Evolutionary conservation across 2,329 filamentous ascomycete genomes (phyloP).

Genomic region (Talaromyces sp.): DNA sequence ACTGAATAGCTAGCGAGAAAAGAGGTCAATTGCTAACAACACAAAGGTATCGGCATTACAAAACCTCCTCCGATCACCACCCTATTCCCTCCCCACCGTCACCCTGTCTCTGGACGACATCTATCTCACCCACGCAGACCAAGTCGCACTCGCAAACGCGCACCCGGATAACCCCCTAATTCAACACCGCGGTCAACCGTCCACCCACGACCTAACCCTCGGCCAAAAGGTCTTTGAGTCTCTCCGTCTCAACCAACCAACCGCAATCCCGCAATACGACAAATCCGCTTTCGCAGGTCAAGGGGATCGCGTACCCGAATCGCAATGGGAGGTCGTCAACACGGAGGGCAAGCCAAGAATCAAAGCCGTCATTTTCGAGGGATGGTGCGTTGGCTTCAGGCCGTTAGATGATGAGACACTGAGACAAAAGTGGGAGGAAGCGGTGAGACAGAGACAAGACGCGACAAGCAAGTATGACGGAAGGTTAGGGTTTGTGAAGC

Average conservation of each 20-base stretch:
- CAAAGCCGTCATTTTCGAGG: conserved; percentile 75
- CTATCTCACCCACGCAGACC: conserved; percentile 71
- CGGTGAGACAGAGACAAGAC: conserved; percentile 46
- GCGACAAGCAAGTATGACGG: conserved; percentile 43
- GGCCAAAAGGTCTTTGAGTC: conserved; percentile 61
- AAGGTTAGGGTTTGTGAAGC: conserved; percentile 52
- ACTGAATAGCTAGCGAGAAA: neutral
- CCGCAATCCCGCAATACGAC: conserved; percentile 73
- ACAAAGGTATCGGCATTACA: conserved; percentile 59
- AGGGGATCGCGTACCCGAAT: conserved; percentile 67
- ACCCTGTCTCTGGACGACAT: conserved; percentile 86
- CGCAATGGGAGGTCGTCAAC: conserved; percentile 58
- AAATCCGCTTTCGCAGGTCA: conserved; percentile 73
- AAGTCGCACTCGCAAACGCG: conserved; percentile 60
- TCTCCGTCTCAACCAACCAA: conserved; percentile 49
- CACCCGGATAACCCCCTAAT: conserved; percentile 71
- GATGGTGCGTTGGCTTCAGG: conserved; percentile 86
- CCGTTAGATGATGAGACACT: conserved; percentile 56
- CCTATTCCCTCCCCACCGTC: conserved; percentile 60
- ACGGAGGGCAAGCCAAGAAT: conserved; percentile 34
- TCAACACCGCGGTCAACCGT: conserved; percentile 78
- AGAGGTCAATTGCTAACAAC: neutral
- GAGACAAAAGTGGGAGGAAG: conserved; percentile 52
- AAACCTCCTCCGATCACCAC: conserved; percentile 55
- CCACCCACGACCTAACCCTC: conserved; percentile 73